Conservation (phyloP, 495 filamentous ascomycete species). For the Opeltia flavorubescens region DNA sequence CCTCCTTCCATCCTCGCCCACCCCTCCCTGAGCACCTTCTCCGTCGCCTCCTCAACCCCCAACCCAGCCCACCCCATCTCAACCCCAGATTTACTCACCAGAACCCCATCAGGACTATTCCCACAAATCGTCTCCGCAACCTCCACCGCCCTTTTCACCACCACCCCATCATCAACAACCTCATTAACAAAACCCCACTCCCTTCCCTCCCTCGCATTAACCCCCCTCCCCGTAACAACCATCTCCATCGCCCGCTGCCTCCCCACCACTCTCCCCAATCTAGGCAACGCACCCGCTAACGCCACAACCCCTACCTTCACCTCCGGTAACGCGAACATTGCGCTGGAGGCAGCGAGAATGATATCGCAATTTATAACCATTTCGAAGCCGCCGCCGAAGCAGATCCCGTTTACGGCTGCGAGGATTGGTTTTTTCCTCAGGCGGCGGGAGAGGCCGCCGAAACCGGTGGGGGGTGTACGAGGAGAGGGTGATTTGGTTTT, state of each 20-base stretch:
- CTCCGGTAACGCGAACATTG: slow-evolving; percentile 52
- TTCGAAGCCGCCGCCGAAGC: slow-evolving; percentile 62
- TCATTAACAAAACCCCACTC: slow-evolving; percentile 60
- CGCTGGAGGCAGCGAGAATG: slow-evolving; percentile 39
- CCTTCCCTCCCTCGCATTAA: slow-evolving; percentile 43
- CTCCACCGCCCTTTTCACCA: slow-evolving; percentile 31
- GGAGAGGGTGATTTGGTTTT: slow-evolving; percentile 7
- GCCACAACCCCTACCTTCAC: slow-evolving; percentile 56
- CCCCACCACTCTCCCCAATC: slow-evolving; percentile 54
- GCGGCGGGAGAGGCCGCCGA: slow-evolving; percentile 15
- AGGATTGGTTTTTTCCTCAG: slow-evolving; percentile 42
- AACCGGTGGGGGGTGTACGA: slow-evolving; percentile 17
- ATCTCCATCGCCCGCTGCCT: slow-evolving; percentile 58
- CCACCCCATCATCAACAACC: slow-evolving; percentile 26
- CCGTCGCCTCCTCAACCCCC: slow-evolving; percentile 46
- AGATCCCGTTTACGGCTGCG: slow-evolving; percentile 62
- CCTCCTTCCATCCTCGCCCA: slow-evolving; percentile 46
- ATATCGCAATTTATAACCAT: slow-evolving; percentile 59
- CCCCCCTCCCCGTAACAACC: slow-evolving; percentile 45
- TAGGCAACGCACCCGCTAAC: slow-evolving; percentile 55
- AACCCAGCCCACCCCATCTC: slow-evolving; percentile 54
- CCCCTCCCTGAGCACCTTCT: slow-evolving; percentile 37
- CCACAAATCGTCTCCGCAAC: slow-evolving; percentile 35
- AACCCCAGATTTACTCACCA: slow-evolving; percentile 51
- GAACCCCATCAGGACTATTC: slow-evolving; percentile 60